phyloP scores from a whole-genome alignment of 2,329 filamentous ascomycete genomes.

The Neonectria neomacrospora region DNA sequence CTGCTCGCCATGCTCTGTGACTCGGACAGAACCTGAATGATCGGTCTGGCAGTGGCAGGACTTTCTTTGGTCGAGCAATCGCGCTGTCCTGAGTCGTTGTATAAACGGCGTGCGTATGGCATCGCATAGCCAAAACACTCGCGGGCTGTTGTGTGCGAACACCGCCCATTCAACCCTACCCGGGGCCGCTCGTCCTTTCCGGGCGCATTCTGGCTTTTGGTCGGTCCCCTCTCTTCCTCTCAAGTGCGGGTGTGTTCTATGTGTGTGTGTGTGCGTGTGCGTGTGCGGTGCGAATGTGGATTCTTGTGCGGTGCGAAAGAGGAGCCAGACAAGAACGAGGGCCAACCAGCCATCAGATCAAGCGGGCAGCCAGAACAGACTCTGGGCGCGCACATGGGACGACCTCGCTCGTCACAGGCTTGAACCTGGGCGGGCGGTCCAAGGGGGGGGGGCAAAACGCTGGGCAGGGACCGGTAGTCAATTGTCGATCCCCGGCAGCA shows the following conservation, averaged over 20 bases:
- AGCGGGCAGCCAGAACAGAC: constrained; percentile 11
- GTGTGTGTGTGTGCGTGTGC: constrained; percentile 14
- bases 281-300: constrained; percentile 23
- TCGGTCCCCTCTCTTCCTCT: background rate
- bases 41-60: background rate
- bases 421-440: constrained; percentile 16
- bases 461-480: constrained; percentile 27
- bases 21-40: constrained; percentile 3
- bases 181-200: constrained; percentile 9
- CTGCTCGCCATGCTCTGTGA: constrained; percentile 5
- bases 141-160: constrained; percentile 15
- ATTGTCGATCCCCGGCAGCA: constrained; percentile 33
- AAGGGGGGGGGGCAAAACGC: constrained; percentile 20
- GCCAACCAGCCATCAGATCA: constrained; percentile 14
- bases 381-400: constrained; percentile 17
- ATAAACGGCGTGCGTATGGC: background rate
- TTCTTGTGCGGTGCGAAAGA: constrained; percentile 23
- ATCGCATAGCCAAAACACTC: background rate
- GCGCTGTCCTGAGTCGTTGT: constrained; percentile 4
- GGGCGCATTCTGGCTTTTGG: constrained; percentile 25
- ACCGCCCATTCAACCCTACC: constrained; percentile 23
- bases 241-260: background rate
- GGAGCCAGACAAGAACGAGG: constrained; percentile 12
- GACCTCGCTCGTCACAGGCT: constrained; percentile 24
- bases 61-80: background rate